These are phyloP conservation scores for Alternaria angustiovoidea DNA, from an alignment of 2,329 filamentous ascomycete genomes.

Conservation along the genomic window DNA sequence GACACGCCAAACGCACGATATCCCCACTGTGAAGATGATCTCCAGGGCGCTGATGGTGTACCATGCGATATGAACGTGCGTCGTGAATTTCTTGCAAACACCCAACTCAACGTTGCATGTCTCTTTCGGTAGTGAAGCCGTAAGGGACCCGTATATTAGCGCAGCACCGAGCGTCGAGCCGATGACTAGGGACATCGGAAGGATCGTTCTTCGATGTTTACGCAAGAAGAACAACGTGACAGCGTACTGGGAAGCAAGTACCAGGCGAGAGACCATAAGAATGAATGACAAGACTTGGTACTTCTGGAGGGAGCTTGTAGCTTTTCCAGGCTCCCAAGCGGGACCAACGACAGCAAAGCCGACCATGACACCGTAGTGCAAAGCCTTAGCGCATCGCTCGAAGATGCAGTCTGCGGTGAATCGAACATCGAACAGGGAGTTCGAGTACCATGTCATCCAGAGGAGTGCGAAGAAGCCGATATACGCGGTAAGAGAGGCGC, in stretches of 20 bases:
- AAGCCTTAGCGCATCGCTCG: slow-evolving; percentile 65
- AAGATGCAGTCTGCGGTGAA: slow-evolving; percentile 72
- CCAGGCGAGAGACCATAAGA: slow-evolving; percentile 49
- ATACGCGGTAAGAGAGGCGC: slow-evolving; percentile 53
- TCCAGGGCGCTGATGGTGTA: slow-evolving; percentile 56
- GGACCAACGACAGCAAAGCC: slow-evolving; percentile 69
- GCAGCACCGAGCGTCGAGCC: slow-evolving; percentile 45
- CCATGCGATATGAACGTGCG: not conserved
- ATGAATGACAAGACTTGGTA: slow-evolving; percentile 53
- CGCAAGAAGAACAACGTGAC: slow-evolving; percentile 47
- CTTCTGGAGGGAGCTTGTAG: slow-evolving; percentile 51
- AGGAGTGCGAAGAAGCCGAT: slow-evolving; percentile 66
- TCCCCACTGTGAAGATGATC: slow-evolving; percentile 39
- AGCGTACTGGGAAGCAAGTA: slow-evolving; percentile 51
- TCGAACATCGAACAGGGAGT: slow-evolving; percentile 70
- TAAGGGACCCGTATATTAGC: slow-evolving; percentile 39
- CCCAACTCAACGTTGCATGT: not conserved
- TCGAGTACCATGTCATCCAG: slow-evolving; percentile 74
- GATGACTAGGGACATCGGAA: slow-evolving; percentile 48
- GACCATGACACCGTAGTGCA: slow-evolving; percentile 71
- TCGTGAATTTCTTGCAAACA: slow-evolving; percentile 8
- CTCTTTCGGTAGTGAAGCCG: slow-evolving; percentile 31
- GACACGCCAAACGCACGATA: slow-evolving; percentile 44
- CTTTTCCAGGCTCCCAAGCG: slow-evolving; percentile 33
- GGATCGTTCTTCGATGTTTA: slow-evolving; percentile 36